phyloP scores from a whole-genome alignment of 2,329 filamentous ascomycete species.

The Trichoderma sp. region DNA sequence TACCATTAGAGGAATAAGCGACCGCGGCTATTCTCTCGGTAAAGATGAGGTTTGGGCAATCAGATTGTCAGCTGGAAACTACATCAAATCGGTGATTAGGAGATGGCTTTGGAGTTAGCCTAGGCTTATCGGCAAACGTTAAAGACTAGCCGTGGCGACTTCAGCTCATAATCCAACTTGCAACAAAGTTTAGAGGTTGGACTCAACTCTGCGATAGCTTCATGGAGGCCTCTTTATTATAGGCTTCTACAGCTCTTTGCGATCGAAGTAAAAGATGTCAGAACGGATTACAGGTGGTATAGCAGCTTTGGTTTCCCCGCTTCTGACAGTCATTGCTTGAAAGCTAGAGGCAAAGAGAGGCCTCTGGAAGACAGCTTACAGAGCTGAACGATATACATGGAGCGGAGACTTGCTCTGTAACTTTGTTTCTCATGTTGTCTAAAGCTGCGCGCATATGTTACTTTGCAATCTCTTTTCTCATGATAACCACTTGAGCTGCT shows the following conservation, averaged over 20 bases:
- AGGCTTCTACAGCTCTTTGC: background rate
- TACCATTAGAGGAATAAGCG: background rate
- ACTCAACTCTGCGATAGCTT: background rate
- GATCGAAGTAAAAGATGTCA: background rate
- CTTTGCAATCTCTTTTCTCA: background rate
- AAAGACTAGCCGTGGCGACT: background rate
- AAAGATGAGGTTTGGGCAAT: background rate
- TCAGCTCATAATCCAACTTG: background rate
- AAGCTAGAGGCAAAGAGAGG: background rate
- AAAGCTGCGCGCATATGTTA: background rate
- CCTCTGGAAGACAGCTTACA: background rate
- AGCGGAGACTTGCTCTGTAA: background rate
- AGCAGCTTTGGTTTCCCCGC: background rate
- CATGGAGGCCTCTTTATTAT: background rate
- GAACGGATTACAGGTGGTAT: background rate
- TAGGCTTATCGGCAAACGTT: background rate
- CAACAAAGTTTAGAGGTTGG: background rate
- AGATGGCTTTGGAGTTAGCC: background rate
- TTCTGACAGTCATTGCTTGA: background rate
- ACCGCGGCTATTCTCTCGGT: conserved; percentile 18
- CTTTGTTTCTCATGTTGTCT: background rate
- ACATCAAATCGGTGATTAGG: background rate
- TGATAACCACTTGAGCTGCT: background rate
- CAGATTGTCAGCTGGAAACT: background rate
- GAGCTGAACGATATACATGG: background rate